A percentile compares a stretch with the other conserved stretches of the same genome.
Evolutionary conservation across 306 rosid species (phyloP).

Genomic region (Vicia villosa): DNA sequence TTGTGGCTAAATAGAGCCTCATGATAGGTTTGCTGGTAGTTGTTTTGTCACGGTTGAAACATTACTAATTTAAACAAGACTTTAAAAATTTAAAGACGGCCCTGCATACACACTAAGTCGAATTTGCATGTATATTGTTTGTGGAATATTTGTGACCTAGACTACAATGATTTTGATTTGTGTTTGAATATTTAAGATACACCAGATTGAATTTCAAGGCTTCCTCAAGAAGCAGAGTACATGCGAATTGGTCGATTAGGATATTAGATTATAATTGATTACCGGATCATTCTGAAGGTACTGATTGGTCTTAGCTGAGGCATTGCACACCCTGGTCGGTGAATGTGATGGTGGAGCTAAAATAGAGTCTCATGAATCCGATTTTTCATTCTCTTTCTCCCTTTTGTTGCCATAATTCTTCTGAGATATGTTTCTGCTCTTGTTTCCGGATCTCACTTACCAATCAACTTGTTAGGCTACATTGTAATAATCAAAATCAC

Average conservation of each 20-base stretch:
- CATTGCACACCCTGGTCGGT: background rate
- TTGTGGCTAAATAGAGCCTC: too few species aligned
- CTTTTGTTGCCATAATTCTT: background rate
- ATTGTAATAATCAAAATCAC: background rate
- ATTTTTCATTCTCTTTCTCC: background rate
- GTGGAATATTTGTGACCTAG: constrained; percentile 4
- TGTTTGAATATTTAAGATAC: background rate
- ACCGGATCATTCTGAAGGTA: background rate
- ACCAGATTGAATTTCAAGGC: background rate
- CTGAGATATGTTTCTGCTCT: constrained; percentile 4
- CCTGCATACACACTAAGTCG: background rate
- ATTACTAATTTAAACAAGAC: too few species aligned
- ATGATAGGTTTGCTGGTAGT: too few species aligned
- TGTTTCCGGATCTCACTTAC: background rate
- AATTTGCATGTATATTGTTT: background rate
- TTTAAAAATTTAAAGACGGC: too few species aligned
- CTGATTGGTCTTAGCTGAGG: background rate
- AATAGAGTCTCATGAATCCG: background rate
- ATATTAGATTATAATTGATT: background rate
- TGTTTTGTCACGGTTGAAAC: too few species aligned
- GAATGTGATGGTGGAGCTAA: background rate
- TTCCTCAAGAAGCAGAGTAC: background rate
- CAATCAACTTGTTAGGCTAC: background rate
- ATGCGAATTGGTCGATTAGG: background rate
- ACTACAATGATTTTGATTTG: background rate